phyloP scores from a whole-genome alignment of 306 rosid species.

The Styphnolobium japonicum region DNA sequence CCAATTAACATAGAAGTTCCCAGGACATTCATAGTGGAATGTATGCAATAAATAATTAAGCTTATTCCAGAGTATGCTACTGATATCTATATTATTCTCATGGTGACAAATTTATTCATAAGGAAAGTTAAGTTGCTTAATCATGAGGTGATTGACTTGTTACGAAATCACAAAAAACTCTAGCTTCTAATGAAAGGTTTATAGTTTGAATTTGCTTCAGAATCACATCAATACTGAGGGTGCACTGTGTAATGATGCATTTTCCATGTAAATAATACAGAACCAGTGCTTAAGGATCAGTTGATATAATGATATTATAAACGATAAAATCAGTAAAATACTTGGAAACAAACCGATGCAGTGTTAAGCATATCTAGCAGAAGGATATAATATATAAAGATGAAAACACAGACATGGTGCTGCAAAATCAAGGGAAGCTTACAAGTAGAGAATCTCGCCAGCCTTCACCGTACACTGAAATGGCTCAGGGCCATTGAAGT shows the following conservation, averaged over 20 bases:
- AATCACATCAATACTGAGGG: not conserved
- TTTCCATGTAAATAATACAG: not conserved
- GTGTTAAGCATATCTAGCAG: not conserved
- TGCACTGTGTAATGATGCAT: not conserved
- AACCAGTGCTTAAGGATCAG: not conserved
- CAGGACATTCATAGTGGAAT: not conserved
- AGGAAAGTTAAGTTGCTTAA: not conserved
- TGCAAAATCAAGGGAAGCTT: conserved; percentile 21
- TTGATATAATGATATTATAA: not conserved
- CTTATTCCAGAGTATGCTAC: not conserved
- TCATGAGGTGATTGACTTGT: not conserved
- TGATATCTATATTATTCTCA: not conserved
- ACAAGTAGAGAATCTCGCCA: conserved; percentile 85
- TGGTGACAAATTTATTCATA: not conserved
- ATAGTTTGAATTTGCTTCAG: not conserved
- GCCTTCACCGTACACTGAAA: conserved; percentile 70
- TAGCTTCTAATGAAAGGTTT: not conserved
- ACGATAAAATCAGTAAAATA: not conserved
- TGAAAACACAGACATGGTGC: not conserved
- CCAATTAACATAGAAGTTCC: not conserved
- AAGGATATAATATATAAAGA: not conserved
- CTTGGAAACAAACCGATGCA: not conserved
- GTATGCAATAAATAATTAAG: not conserved
- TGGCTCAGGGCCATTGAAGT: conserved; percentile 62
- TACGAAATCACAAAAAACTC: not conserved